Conservation (phyloP, 768 basidiomycete genomes). For the Leccinum disarticulatum region DNA sequence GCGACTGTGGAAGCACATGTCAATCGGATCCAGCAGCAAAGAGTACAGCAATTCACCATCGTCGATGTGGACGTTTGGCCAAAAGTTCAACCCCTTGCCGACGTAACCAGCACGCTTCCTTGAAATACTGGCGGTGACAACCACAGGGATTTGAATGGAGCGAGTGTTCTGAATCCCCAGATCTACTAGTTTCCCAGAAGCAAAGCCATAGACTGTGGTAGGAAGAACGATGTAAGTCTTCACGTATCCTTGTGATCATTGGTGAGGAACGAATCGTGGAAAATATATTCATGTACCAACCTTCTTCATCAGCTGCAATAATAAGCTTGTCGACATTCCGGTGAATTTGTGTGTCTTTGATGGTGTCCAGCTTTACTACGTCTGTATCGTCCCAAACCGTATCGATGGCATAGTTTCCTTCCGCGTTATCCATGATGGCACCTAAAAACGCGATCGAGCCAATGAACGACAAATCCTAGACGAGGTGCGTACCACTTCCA, state of each 20-base stretch:
- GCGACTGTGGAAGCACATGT: conserved; percentile 17
- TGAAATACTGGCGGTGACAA: conserved; percentile 44
- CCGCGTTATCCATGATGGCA: conserved; percentile 46
- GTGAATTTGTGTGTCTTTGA: conserved; percentile 50
- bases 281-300: conserved; percentile 21
- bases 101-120: conserved; percentile 59
- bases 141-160: conserved; percentile 55
- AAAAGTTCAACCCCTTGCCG: conserved; percentile 58
- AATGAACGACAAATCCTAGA: background rate
- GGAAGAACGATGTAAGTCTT: conserved; percentile 48
- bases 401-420: conserved; percentile 38
- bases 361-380: conserved; percentile 43
- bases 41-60: conserved; percentile 33
- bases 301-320: conserved; percentile 47
- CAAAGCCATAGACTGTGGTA: conserved; percentile 60
- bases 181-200: conserved; percentile 48
- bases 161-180: conserved; percentile 42
- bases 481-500: conserved; percentile 41
- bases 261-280: background rate
- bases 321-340: conserved; percentile 51
- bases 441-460: conserved; percentile 23
- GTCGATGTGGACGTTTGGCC: conserved; percentile 58
- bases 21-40: background rate
- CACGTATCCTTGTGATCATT: conserved; percentile 22
- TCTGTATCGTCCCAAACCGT: conserved; percentile 51